Base-by-base conservation (phyloP, 1,139 yeast genomes). In the Diutina scorzettiae region DNA sequence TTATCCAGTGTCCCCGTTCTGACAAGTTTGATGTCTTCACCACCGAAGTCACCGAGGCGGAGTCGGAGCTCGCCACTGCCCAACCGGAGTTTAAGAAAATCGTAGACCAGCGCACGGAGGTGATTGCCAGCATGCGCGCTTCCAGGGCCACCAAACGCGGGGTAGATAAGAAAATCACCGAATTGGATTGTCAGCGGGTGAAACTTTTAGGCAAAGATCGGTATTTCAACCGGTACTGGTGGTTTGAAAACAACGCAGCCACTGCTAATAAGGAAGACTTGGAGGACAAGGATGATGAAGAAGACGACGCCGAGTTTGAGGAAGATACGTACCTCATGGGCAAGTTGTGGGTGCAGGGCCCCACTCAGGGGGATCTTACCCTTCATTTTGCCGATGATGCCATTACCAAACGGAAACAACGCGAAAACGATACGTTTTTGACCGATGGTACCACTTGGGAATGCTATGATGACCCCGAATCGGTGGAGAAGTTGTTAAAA, bases 261-360 rank as follows among this genome's bases (percentile, higher is more conserved):
- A 85, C 87, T 5, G 66, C 58, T 3, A 66, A 60, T 3, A 66
- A 57, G 5, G 54, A 57, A 16, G 57, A 56, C 6, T 62, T 57
- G 3, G 64, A 59, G 5, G 70, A 59, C 3, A 64, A 64, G 2
- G 62, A 55, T 16, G 51, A 51, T 6, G 69, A 64, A 9, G 63
- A 59, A 7, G 66, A 64, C 12, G 62, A 55, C 9, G 71, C 64
- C 23, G 73, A 66, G 19, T 60, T 64, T 6, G 51, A 60, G 23
- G 72, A 69, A 32, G 84, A 78, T 46, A 80, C 84, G 0, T 84
- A 80, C 55, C 65, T 82, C 40, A 83, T 87, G 82, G 97, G 97
- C 6, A 68, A 86, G 45, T 58, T 91, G 31, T 89, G 96, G 95
- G 73, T 91, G 2, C 97, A 89, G 59, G 99, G 99, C 0, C 97